Conservation (phyloP, 257 asterid genomes). For the Thymus quinquecostatus region DNA sequence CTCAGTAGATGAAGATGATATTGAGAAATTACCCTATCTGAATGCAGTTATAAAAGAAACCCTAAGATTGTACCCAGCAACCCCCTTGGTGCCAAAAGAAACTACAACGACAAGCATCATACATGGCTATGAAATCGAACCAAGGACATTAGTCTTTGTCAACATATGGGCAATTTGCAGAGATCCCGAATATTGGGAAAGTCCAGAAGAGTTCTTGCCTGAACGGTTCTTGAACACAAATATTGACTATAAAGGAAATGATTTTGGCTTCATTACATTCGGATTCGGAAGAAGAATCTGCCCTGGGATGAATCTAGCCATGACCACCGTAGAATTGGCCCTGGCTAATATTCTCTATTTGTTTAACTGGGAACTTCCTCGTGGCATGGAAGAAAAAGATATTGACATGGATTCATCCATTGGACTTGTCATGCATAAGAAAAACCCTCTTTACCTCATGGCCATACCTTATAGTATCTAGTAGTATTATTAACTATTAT, state of each 20-base stretch:
- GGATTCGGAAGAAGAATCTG: constrained; percentile 20
- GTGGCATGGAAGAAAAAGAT: background rate
- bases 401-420: background rate
- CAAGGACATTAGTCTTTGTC: background rate
- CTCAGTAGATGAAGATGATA: constrained; percentile 15
- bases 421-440: constrained; percentile 17
- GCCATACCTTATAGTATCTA: too few species aligned
- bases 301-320: background rate
- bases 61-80: background rate
- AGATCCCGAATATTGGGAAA: constrained; percentile 23
- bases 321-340: constrained; percentile 12
- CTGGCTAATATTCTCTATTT: background rate
- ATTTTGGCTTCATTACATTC: constrained; percentile 16
- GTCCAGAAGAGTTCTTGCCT: constrained; percentile 6
- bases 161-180: constrained; percentile 19
- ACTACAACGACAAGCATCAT: constrained; percentile 13
- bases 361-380: constrained; percentile 10
- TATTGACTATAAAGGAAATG: constrained; percentile 12
- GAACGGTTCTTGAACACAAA: constrained; percentile 14
- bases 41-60: constrained; percentile 21
- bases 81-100: background rate
- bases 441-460: background rate
- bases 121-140: constrained; percentile 1
- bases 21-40: constrained; percentile 11
- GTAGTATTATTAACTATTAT: too few species aligned